These are phyloP conservation scores for Paecilomyces formosus DNA, from an alignment of 2,329 filamentous ascomycete species.

Conservation along the genomic window DNA sequence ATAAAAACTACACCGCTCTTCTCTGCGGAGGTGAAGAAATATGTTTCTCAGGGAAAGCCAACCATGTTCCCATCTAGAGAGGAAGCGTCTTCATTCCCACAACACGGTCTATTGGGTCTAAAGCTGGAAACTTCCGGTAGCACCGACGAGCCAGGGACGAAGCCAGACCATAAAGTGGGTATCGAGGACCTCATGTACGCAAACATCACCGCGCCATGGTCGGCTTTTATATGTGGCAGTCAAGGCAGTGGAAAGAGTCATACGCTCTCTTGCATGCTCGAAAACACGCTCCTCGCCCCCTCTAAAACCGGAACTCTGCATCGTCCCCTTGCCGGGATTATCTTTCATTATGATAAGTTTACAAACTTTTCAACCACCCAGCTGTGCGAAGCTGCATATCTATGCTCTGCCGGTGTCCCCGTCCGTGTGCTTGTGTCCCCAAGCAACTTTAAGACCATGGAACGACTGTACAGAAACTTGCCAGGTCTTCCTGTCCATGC, in stretches of 20 bases:
- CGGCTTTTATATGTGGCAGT: slow-evolving; percentile 55
- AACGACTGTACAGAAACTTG: slow-evolving; percentile 34
- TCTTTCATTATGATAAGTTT: slow-evolving; percentile 51
- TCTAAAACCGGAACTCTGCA: slow-evolving; percentile 36
- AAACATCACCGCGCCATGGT: slow-evolving; percentile 51
- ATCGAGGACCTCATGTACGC: slow-evolving; percentile 18
- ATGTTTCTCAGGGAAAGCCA: background rate
- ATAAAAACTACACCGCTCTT: slow-evolving; percentile 10
- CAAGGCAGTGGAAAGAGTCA: slow-evolving; percentile 58
- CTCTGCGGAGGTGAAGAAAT: slow-evolving; percentile 5
- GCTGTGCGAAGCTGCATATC: slow-evolving; percentile 49
- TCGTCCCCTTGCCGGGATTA: slow-evolving; percentile 44
- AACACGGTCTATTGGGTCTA: slow-evolving; percentile 18
- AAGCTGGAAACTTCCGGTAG: slow-evolving; percentile 10
- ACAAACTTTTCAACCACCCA: slow-evolving; percentile 27
- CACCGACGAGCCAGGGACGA: background rate
- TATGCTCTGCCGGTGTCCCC: slow-evolving; percentile 41
- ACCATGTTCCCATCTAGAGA: background rate
- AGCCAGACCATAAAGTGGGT: background rate
- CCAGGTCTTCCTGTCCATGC: slow-evolving; percentile 18
- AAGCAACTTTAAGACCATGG: slow-evolving; percentile 38
- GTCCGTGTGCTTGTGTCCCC: slow-evolving; percentile 48
- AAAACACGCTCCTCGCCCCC: slow-evolving; percentile 26
- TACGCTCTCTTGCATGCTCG: slow-evolving; percentile 52
- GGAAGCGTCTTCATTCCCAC: slow-evolving; percentile 6